Evolutionary conservation across 208 protist genomes (phyloP).

Genomic region (Phytomonas sp.): DNA sequence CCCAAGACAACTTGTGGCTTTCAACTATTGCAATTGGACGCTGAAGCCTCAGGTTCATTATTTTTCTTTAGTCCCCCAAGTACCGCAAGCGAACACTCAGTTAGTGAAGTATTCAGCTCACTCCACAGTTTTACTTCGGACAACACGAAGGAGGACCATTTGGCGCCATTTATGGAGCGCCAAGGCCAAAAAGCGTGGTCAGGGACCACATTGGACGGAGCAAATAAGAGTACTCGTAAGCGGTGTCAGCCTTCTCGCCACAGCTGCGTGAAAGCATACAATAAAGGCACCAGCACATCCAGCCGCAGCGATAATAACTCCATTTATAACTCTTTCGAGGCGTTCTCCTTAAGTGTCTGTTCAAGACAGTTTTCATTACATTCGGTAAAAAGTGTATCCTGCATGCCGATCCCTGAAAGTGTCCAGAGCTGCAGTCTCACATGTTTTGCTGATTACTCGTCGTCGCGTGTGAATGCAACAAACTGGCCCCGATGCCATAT

Average conservation of each 20-base stretch:
- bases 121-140: conserved; percentile 30
- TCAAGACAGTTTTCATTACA: not conserved
- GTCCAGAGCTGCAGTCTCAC: conserved; percentile 71
- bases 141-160: conserved; percentile 15
- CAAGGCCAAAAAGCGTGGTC: not conserved
- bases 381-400: conserved; percentile 20
- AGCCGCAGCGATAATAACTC: conserved; percentile 8
- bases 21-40: conserved; percentile 60
- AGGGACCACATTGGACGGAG: not conserved
- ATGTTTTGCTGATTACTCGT: conserved; percentile 20
- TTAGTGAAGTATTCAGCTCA: conserved; percentile 53
- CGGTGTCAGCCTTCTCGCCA: not conserved
- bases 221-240: not conserved
- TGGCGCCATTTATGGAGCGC: not conserved
- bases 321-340: not conserved
- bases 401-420: conserved; percentile 46
- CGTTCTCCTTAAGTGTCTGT: not conserved
- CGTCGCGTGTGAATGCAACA: not conserved
- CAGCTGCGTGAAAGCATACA: not conserved
- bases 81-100: conserved; percentile 40
- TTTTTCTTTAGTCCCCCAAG: conserved; percentile 32
- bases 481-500: not conserved
- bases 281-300: conserved; percentile 4
- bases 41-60: conserved; percentile 18
- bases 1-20: conserved; percentile 27